phyloP scores from a whole-genome alignment of 2,329 filamentous ascomycete genomes.

The Cucurbitaria berberidis region DNA sequence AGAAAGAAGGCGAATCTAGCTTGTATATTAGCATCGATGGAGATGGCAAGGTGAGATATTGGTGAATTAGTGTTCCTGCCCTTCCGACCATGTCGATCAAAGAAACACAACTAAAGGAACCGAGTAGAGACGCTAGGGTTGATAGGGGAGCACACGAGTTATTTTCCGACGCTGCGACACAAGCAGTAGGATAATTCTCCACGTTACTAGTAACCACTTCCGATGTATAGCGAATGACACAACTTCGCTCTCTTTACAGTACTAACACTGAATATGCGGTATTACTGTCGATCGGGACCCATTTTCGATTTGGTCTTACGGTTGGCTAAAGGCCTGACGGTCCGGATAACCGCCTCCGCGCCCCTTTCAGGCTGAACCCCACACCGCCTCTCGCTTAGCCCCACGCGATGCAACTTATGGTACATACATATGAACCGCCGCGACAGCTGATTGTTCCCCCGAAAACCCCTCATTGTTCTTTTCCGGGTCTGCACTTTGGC shows the following conservation, averaged over 20 bases:
- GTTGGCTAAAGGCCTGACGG: constrained; percentile 41
- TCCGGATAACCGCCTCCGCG: constrained; percentile 41
- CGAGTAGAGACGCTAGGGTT: not conserved
- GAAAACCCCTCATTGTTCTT: constrained; percentile 12
- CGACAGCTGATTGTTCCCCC: constrained; percentile 10
- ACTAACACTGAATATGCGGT: not conserved
- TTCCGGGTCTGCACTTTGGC: constrained; percentile 3
- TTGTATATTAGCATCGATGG: constrained; percentile 34
- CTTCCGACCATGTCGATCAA: not conserved
- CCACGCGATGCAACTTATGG: constrained; percentile 39
- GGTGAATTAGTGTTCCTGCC: constrained; percentile 14
- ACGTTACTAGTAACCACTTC: not conserved
- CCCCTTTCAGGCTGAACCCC: constrained; percentile 38
- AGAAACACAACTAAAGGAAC: not conserved
- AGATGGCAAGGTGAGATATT: constrained; percentile 34
- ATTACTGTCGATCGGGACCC: constrained; percentile 5
- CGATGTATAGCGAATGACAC: constrained; percentile 8
- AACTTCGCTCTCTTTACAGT: not conserved
- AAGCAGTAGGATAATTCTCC: not conserved
- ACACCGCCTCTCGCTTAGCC: constrained; percentile 41
- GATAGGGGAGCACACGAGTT: constrained; percentile 13
- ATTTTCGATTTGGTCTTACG: not conserved
- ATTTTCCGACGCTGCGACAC: too few species aligned
- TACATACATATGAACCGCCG: constrained; percentile 27
- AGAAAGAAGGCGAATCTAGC: constrained; percentile 9